Base-by-base conservation (phyloP, 2,329 filamentous ascomycete species). In the Chrysoporthe cubensis region DNA sequence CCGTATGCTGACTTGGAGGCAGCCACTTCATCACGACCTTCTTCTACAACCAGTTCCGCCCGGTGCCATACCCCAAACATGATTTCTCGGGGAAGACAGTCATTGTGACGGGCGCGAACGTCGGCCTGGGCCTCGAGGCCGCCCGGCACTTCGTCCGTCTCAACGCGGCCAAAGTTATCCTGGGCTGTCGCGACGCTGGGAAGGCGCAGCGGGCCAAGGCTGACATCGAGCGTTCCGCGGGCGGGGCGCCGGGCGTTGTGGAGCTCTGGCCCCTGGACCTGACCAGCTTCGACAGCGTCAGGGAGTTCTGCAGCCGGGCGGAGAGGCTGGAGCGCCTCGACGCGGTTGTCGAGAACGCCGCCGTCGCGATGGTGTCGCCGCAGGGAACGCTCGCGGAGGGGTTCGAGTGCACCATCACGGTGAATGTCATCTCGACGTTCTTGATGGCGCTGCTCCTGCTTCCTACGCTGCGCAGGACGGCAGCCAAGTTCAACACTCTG, bases 251-350 rank as follows among this genome's bases (percentile, higher is more conserved):
- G 50, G 74, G 65, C n/a, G 73, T 67, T 3, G 74, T 85, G 43
- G 77, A 85, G 56, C 83, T 86, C 14, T 87, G 84, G 84, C 65
- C 77, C 13, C 71, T 88, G 4, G 85, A 88, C 71, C 78, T 87
- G 71, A 72, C 71, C 16, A 80, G 77, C 21, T 84, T 83, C 71
- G 78, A 79, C 3, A 83, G 80, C 43, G 79, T 87, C 48, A 74
- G 77, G 62, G 75, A 73, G 1, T 87, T 88, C 68, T 73, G 71
- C 59, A 26, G 48, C 8, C 72, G 75, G 18, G 75, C 72, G 8
- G 69, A 66, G 2, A 68, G 70, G 56, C 72, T 84, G 42, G 76
- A 78, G 4, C 74, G 83, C 11, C 71, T 84, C 21, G 82, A 84
- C 66, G 74, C 78, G 2, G 69, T 85, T 0, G 67, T 85, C 8